Evolutionary conservation across 2,329 filamentous ascomycete species (phyloP).

Genomic region (Claviceps purpurea): DNA sequence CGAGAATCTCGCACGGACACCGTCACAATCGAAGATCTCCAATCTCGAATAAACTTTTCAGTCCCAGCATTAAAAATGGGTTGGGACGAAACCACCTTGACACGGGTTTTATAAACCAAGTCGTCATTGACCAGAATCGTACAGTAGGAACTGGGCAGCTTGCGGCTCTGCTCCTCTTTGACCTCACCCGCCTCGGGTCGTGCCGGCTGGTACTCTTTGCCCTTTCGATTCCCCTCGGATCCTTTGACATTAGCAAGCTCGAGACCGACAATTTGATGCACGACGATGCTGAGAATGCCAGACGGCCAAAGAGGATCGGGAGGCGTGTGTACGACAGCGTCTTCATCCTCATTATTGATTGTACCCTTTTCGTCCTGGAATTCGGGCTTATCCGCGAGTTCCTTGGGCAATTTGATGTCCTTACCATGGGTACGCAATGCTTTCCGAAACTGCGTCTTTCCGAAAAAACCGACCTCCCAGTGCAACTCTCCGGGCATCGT

Average conservation of each 20-base stretch:
- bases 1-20: conserved; percentile 79
- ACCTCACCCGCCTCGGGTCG: conserved; percentile 68
- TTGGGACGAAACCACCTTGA: conserved; percentile 85
- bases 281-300: conserved; percentile 70
- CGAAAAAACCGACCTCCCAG: conserved; percentile 94
- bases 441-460: conserved; percentile 75
- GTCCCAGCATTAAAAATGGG: conserved; percentile 97
- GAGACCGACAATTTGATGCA: conserved; percentile 92
- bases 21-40: conserved; percentile 76
- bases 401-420: conserved; percentile 61
- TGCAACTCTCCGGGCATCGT: conserved; percentile 87
- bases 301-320: conserved; percentile 95
- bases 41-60: conserved; percentile 84
- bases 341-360: conserved; percentile 56
- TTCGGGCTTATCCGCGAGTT: conserved; percentile 58
- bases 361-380: conserved; percentile 77
- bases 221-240: conserved; percentile 66
- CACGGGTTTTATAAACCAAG: conserved; percentile 81
- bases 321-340: conserved; percentile 78
- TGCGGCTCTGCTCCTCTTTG: conserved; percentile 68
- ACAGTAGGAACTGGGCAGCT: conserved; percentile 83
- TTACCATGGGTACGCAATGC: conserved; percentile 79
- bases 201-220: conserved; percentile 79
- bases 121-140: conserved; percentile 85
- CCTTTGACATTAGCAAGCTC: conserved; percentile 88